Conservation (phyloP, 352 stramenopile genomes). For the Pythium periplocum region DNA sequence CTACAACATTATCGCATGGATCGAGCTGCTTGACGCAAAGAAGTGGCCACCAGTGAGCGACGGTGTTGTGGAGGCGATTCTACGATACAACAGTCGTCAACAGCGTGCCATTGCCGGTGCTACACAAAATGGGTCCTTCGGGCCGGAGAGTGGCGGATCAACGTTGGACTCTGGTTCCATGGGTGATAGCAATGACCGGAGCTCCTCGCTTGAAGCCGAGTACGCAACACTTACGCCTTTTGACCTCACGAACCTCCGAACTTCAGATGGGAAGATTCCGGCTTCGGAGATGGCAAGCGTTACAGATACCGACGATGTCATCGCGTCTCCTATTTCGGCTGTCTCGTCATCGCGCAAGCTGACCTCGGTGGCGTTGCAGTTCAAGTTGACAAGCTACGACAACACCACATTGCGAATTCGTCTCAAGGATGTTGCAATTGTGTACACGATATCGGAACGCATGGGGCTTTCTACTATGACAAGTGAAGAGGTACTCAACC, state of each 20-base stretch:
- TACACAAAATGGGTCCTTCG: slow-evolving; percentile 14
- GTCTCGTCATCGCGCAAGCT: slow-evolving; percentile 44
- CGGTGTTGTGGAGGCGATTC: slow-evolving; percentile 61
- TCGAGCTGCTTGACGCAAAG: slow-evolving; percentile 78
- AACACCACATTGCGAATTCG: slow-evolving; percentile 75
- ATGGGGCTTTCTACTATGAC: slow-evolving; percentile 75
- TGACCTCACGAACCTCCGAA: slow-evolving; percentile 33
- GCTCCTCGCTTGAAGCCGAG: slow-evolving; percentile 36
- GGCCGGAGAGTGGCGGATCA: slow-evolving; percentile 41
- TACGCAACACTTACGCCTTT: slow-evolving; percentile 31
- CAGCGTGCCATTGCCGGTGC: slow-evolving; percentile 44
- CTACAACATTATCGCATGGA: slow-evolving; percentile 82
- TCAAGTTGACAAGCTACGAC: slow-evolving; percentile 85
- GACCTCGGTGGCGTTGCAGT: slow-evolving; percentile 73
- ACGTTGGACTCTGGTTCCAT: slow-evolving; percentile 68
- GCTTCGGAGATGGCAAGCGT: slow-evolving; percentile 43
- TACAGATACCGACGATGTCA: slow-evolving; percentile 51
- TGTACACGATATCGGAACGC: slow-evolving; percentile 84
- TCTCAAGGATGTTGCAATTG: slow-evolving; percentile 79
- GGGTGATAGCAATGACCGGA: slow-evolving; percentile 41
- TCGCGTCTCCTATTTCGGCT: slow-evolving; percentile 44
- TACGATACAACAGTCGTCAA: slow-evolving; percentile 70
- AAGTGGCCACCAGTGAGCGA: slow-evolving; percentile 75
- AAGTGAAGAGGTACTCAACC: slow-evolving; percentile 55
- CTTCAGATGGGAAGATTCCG: slow-evolving; percentile 25